Base-by-base conservation (phyloP, 1,139 yeast species). In the Debaryomyces robertsiae region DNA sequence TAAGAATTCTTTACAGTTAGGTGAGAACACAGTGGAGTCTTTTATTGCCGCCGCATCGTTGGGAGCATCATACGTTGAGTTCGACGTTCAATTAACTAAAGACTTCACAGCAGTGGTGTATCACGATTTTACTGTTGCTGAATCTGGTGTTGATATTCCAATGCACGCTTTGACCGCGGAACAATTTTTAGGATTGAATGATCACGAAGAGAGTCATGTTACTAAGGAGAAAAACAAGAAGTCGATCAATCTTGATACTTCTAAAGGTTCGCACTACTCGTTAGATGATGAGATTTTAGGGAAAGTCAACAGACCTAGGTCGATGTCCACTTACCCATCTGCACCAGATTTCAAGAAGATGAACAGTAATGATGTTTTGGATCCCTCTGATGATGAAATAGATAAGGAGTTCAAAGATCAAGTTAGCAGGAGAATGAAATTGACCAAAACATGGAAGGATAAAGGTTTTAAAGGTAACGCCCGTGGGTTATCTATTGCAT, bases 11-110 rank as follows among this genome's bases (percentile, higher is more conserved):
- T 73, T 93, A 56, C 98, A 93, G 64, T 72, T 93, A 46, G 98
- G 98, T 32, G 98, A 93, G 58, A 93, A 93, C 58, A 93, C 98
- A 0, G 86, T 93, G 27, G 97, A 91, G 57, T 87, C 96, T 1
- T 93, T 93, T 52, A 87, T 93, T 58, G 96, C 96, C 9, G 98
- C 98, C 0, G 96, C 98, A 0, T 90, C 95, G 3, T 69, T 93
- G 50, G 98, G 98, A 28, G 93, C 93, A 1, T 82, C 90, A 1
- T 84, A 84, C 55, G 97, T 95, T 39, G 98, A 93, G 63, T 93
- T 93, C 60, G 98, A 93, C 63, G 98, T 93, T 28, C 98, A 93
- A 61, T 69, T 93, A 50, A 93, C 98, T n/a, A 90, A 90, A 57
- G 98, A 93, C 62, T 74, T 74, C 49, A 82, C 89, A 9, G 98